These are phyloP conservation scores for Rutstroemia sp. DNA, from an alignment of 2,329 filamentous ascomycete species.

Conservation along the genomic window DNA sequence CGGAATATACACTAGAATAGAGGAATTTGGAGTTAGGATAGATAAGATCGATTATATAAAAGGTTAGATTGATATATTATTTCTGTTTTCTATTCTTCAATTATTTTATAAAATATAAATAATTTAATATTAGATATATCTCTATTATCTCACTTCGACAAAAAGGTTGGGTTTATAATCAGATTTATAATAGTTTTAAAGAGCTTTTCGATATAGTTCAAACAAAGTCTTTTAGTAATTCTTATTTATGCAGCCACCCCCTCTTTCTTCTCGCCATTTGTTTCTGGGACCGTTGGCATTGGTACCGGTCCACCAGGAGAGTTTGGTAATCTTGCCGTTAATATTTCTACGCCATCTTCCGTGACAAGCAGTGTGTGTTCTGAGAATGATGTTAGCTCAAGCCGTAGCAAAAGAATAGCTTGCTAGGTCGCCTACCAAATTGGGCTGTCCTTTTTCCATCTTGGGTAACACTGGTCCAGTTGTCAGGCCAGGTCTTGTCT, in stretches of 20 bases:
- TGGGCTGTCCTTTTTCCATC: slow-evolving; percentile 89
- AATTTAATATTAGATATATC: no score
- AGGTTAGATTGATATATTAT: no score
- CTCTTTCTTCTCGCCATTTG: slow-evolving; percentile 9
- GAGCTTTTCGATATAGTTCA: no score
- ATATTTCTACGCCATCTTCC: slow-evolving; percentile 71
- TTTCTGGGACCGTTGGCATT: slow-evolving; percentile 17
- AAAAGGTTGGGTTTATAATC: no score
- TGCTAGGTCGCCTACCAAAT: slow-evolving; percentile 56
- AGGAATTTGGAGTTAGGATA: no score
- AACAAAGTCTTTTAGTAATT: no score
- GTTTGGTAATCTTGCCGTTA: slow-evolving; percentile 56
- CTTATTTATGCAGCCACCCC: slow-evolving; percentile 3
- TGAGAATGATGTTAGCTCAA: slow-evolving; percentile 25
- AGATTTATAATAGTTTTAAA: no score
- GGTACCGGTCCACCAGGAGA: slow-evolving; percentile 69
- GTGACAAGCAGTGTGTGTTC: slow-evolving; percentile 82
- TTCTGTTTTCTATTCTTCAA: no score
- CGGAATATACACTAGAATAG: no score
- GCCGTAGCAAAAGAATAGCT: neutral
- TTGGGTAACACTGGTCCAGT: slow-evolving; percentile 93
- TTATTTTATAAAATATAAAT: no score
- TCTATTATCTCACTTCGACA: no score
- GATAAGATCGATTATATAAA: no score
- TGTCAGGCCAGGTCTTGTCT: slow-evolving; percentile 95